Evolutionary conservation across 2,329 filamentous ascomycete genomes (phyloP), one percentile per base, ranked within the genome.

Genomic region (Colletotrichum brevisporum): DNA sequence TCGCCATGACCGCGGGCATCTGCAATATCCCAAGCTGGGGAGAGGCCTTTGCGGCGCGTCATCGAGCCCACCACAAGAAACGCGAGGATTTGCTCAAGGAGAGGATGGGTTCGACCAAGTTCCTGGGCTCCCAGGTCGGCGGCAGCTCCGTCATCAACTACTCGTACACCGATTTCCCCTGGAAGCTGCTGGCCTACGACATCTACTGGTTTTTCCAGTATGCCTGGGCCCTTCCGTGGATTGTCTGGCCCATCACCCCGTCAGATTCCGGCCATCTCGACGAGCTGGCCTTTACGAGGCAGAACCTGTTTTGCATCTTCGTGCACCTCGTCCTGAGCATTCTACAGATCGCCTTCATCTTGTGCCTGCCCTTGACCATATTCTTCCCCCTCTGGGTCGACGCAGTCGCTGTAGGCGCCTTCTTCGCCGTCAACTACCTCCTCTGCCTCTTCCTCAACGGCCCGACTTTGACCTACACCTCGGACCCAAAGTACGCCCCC

Each of bases 271-370:
- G 82, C 15, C 73, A 83, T 57, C 80, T 92, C 54, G 89, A 91
- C 73, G 92, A 95, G 80, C 81, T 94, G 18, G 86, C 90, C 68
- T 84, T 85, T 1, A 90, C 87, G 0, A 67, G 74, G 15, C 76
- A 79, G 51, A 94, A 94, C 72, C 41, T 89, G 1, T 85, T 83
- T 72, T 87, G 85, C 66, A 77, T 93, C 24, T 74, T 78, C 16
- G 75, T 92, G 6, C 92, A 94, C 73, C 39, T 82, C 3, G 61
- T 92, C 48, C 83, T 94, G 4, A 75, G 85, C 36, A 61, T 91
- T 12, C 75, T 88, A n/a, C 91, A 94, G 78, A 72, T 88, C 0
- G 73, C 74, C 0, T 92, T 93, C 75, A 75, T 94, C 9, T 15
- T 91, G 0, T 83, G 84, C 0, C 74, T 94, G 2, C 87, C 90